Evolutionary conservation across 2,329 filamentous ascomycete species (phyloP).

Genomic region (Claviceps spartinae): DNA sequence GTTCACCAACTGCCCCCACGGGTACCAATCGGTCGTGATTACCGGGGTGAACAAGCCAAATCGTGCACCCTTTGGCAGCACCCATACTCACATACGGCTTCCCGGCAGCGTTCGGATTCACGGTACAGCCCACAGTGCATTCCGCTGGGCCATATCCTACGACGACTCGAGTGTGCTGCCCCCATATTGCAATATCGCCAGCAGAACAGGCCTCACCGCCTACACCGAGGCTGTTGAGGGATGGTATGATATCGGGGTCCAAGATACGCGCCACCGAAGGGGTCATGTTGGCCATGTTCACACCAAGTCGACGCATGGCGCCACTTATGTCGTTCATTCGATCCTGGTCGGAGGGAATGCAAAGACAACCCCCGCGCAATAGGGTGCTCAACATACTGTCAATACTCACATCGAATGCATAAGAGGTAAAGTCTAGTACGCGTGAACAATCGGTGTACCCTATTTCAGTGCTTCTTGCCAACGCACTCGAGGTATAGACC

Average conservation of each 20-base stretch:
- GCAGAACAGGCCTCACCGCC: constrained; percentile 2
- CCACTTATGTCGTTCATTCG: constrained; percentile 32
- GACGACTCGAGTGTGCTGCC: not conserved
- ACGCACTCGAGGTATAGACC: not conserved
- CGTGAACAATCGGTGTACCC: not conserved
- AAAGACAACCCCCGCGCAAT: constrained; percentile 5
- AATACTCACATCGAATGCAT: constrained; percentile 6
- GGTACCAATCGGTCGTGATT: constrained; percentile 11
- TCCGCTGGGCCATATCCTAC: constrained; percentile 1
- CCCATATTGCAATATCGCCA: constrained; percentile 2
- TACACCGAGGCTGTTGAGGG: not conserved
- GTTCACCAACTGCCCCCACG: constrained; percentile 21
- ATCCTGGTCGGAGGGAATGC: constrained; percentile 19
- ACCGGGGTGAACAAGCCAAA: constrained; percentile 3
- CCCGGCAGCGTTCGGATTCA: not conserved
- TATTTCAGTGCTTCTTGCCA: constrained; percentile 2
- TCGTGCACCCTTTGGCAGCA: not conserved
- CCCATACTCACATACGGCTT: constrained; percentile 1
- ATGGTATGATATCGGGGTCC: not conserved
- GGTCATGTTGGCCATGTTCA: constrained; percentile 32
- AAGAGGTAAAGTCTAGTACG: constrained; percentile 7
- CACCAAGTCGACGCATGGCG: constrained; percentile 23
- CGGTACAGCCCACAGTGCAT: not conserved
- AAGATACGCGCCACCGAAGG: constrained; percentile 13
- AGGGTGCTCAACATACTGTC: constrained; percentile 5